Evolutionary conservation across 2,329 filamentous ascomycete species (phyloP).

Genomic region (Sarocladium oryzae): DNA sequence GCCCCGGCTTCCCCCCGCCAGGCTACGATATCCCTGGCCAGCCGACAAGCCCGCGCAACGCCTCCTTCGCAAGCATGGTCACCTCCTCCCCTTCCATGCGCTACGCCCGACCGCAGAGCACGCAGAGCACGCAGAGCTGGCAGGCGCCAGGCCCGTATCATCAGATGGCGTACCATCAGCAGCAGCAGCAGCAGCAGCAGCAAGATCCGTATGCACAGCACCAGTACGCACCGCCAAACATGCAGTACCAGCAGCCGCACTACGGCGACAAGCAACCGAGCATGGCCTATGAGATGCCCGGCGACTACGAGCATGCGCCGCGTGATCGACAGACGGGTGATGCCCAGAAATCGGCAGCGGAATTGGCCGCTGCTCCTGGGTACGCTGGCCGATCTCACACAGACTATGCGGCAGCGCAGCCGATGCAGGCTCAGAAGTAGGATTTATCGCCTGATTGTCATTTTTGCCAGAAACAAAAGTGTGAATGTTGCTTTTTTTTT

Average conservation of each 20-base stretch:
- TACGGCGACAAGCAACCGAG: neutral
- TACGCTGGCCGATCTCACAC: neutral
- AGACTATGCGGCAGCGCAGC: neutral
- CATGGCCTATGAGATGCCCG: constrained; percentile 1
- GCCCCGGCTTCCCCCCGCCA: constrained; percentile 7
- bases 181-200: constrained; percentile 13
- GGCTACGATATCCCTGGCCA: constrained; percentile 1
- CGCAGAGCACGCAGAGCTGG: neutral
- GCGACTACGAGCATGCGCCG: constrained; percentile 1
- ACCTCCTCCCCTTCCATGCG: neutral
- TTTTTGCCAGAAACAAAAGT: no score
- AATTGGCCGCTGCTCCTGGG: neutral
- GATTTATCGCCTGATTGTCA: no score
- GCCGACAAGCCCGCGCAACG: constrained; percentile 8
- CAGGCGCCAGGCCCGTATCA: constrained; percentile 6
- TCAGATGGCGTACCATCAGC: constrained; percentile 16
- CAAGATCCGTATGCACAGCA: constrained; percentile 16
- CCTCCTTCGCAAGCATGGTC: neutral
- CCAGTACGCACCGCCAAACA: constrained; percentile 17
- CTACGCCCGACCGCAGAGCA: constrained; percentile 7
- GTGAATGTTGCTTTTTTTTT: no score
- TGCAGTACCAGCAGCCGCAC: constrained; percentile 15
- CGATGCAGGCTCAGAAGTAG: neutral
- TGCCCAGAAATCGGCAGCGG: neutral
- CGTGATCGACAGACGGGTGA: neutral